These are phyloP conservation scores for Leccinum truebloodii DNA, from an alignment of 768 basidiomycete genomes.

Conservation along the genomic window DNA sequence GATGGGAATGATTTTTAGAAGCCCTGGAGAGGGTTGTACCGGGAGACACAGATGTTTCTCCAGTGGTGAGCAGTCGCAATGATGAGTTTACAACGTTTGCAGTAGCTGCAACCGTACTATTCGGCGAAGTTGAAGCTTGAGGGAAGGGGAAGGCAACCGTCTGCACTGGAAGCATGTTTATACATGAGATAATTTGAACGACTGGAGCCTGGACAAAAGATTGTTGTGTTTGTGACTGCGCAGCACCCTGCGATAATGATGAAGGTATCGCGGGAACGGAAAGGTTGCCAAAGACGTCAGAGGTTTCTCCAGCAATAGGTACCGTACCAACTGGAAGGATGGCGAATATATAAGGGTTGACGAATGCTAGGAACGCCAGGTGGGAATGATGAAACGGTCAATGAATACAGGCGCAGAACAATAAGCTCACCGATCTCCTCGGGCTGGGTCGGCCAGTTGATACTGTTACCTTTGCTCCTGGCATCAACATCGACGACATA, in stretches of 20 bases:
- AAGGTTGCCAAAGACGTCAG: constrained; percentile 19
- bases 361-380: constrained; percentile 50
- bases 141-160: constrained; percentile 64
- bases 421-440: constrained; percentile 68
- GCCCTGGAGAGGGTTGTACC: constrained; percentile 31
- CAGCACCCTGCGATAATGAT: constrained; percentile 19
- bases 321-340: constrained; percentile 71
- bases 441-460: constrained; percentile 79
- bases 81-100: constrained; percentile 39
- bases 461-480: constrained; percentile 47
- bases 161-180: constrained; percentile 63
- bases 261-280: constrained; percentile 14
- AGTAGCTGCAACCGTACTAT: background rate
- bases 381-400: constrained; percentile 64
- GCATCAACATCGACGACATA: constrained; percentile 63
- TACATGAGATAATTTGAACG: constrained; percentile 69
- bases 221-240: constrained; percentile 28
- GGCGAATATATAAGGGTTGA: constrained; percentile 78
- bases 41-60: constrained; percentile 46
- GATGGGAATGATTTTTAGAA: constrained; percentile 36
- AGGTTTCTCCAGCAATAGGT: constrained; percentile 29
- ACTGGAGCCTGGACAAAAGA: constrained; percentile 55
- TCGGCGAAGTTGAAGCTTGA: constrained; percentile 29
- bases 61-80: constrained; percentile 55
- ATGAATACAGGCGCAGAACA: constrained; percentile 41